Conservation (phyloP, 2,329 filamentous ascomycete genomes). For the Colletotrichum lupini region DNA sequence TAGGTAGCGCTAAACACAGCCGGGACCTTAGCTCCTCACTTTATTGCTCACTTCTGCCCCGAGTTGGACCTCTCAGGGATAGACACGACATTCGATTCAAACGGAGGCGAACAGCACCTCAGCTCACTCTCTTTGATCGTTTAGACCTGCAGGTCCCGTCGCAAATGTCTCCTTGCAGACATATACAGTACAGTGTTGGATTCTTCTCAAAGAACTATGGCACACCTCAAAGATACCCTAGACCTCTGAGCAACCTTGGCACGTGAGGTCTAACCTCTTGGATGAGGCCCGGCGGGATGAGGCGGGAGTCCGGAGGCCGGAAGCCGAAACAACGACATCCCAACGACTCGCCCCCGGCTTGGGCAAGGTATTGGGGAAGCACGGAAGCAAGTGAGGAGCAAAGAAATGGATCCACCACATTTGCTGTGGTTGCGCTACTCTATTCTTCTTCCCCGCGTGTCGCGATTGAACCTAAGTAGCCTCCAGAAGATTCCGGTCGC, state of each 20-base stretch:
- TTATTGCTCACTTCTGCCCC: slow-evolving; percentile 3
- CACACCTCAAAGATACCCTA: neutral
- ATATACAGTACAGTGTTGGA: neutral
- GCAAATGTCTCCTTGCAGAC: neutral
- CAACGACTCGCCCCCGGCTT: neutral
- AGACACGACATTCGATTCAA: slow-evolving; percentile 24
- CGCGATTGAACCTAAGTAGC: slow-evolving; percentile 23
- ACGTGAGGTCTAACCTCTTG: neutral
- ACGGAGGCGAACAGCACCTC: slow-evolving; percentile 1
- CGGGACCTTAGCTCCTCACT: neutral
- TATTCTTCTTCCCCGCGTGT: slow-evolving; percentile 14
- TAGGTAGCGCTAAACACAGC: slow-evolving; percentile 4
- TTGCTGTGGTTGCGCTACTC: neutral
- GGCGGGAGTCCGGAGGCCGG: neutral
- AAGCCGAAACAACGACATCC: slow-evolving; percentile 3
- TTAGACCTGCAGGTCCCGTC: slow-evolving; percentile 3
- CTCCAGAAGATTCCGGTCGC: slow-evolving; percentile 27
- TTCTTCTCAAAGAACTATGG: neutral
- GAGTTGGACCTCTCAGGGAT: slow-evolving; percentile 33
- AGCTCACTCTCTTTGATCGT: slow-evolving; percentile 9
- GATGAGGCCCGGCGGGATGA: neutral
- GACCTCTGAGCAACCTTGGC: neutral
- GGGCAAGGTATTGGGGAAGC: neutral
- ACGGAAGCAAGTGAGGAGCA: neutral
- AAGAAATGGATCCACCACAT: slow-evolving; percentile 14